phyloP scores from a whole-genome alignment of 371 early-diverging fungal genomes.

The Phascolomyces articulosus region DNA sequence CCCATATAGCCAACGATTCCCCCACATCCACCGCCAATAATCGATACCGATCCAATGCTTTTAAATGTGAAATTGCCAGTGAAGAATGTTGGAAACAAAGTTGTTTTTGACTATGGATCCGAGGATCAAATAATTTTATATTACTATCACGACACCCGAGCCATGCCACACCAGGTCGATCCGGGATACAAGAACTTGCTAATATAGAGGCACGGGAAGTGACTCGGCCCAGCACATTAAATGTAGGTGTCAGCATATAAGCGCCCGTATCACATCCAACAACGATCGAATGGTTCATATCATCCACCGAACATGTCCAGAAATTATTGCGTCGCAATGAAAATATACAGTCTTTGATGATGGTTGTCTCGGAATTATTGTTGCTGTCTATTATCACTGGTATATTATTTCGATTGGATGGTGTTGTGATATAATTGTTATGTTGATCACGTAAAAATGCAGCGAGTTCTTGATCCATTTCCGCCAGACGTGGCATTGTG shows the following conservation, averaged over 20 bases:
- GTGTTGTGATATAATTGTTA: not conserved
- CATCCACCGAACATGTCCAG: constrained; percentile 19
- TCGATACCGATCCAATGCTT: constrained; percentile 13
- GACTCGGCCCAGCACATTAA: not conserved
- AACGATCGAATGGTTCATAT: constrained; percentile 2
- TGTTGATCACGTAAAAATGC: not conserved
- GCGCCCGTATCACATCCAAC: constrained; percentile 28
- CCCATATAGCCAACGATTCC: constrained; percentile 30
- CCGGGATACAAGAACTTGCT: constrained; percentile 3
- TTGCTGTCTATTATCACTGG: not conserved
- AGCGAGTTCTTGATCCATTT: constrained; percentile 5
- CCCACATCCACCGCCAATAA: constrained; percentile 23
- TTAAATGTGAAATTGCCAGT: constrained; percentile 23
- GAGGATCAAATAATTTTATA: constrained; percentile 10
- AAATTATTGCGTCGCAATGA: constrained; percentile 21
- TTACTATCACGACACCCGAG: constrained; percentile 29
- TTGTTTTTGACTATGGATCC: not conserved
- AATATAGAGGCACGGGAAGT: constrained; percentile 21
- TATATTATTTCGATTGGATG: not conserved
- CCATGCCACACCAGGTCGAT: constrained; percentile 15
- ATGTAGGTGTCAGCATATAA: constrained; percentile 13
- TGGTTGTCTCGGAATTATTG: constrained; percentile 2
- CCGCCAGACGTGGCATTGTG: not conserved
- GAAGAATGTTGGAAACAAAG: constrained; percentile 8
- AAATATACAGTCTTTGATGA: not conserved